Conservation (phyloP, 1,284 basidiomycete genomes). For the Gomphus sp. region DNA sequence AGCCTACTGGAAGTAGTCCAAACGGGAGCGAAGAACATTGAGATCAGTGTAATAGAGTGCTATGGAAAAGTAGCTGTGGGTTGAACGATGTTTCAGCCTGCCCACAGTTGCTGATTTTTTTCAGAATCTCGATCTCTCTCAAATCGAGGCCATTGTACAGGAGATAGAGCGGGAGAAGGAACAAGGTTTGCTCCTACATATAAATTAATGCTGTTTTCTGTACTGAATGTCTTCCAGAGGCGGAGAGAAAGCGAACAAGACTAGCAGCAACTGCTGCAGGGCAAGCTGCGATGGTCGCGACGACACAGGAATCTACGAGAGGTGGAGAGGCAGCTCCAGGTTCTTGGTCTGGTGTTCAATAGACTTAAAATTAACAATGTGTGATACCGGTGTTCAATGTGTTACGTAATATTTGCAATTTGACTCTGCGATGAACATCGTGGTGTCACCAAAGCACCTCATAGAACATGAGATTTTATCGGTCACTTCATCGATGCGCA, state of each 20-base stretch:
- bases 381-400: not conserved
- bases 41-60: constrained; percentile 93
- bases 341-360: constrained; percentile 11
- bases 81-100: constrained; percentile 11
- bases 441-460: constrained; percentile 63
- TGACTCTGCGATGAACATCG: constrained; percentile 10
- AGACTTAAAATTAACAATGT: not conserved
- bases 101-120: not conserved
- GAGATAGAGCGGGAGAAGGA: constrained; percentile 96
- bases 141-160: constrained; percentile 85
- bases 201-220: not conserved
- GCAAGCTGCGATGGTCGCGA: constrained; percentile 73
- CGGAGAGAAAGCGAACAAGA: constrained; percentile 74
- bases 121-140: constrained; percentile 75
- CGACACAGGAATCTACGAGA: constrained; percentile 23
- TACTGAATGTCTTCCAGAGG: constrained; percentile 42
- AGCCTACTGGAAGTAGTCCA: constrained; percentile 97
- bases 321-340: constrained; percentile 9
- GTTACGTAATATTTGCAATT: not conserved
- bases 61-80: constrained; percentile 85
- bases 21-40: constrained; percentile 98
- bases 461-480: constrained; percentile 83
- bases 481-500: constrained; percentile 94
- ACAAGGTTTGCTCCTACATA: constrained; percentile 49
- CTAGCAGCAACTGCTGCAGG: constrained; percentile 75